Evolutionary conservation across 192 early-diverging fungal genomes (phyloP).

Genomic region (Pilaira anomala): DNA sequence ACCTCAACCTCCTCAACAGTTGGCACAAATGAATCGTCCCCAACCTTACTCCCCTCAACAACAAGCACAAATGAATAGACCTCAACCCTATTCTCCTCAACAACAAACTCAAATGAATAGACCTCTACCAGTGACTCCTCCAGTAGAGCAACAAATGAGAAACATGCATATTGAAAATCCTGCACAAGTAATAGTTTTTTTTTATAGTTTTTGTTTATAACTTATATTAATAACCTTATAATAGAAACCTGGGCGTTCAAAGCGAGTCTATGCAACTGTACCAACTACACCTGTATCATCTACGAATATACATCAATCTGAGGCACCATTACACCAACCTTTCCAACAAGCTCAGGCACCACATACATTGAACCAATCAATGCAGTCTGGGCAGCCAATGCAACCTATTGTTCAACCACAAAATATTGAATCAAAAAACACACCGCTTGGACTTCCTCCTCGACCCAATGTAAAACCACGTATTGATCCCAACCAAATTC

Average conservation of each 20-base stretch:
- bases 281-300: not conserved
- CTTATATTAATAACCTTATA: not conserved
- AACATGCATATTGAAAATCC: slow-evolving; percentile 2
- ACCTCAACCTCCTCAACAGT: no score
- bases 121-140: no score
- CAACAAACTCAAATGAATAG: no score
- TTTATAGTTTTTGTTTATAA: not conserved
- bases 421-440: slow-evolving; percentile 25
- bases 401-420: slow-evolving; percentile 29
- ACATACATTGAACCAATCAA: slow-evolving; percentile 25
- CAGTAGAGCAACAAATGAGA: not conserved
- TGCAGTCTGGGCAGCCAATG: slow-evolving; percentile 24
- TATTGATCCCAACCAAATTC: slow-evolving; percentile 96
- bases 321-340: slow-evolving; percentile 17
- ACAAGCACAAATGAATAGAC: no score
- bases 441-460: slow-evolving; percentile 38
- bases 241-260: slow-evolving; percentile 19
- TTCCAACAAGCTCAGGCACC: slow-evolving; percentile 33
- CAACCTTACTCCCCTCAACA: no score
- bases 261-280: slow-evolving; percentile 20
- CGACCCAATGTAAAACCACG: slow-evolving; percentile 44
- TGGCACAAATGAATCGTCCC: no score
- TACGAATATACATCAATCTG: not conserved
- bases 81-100: no score
- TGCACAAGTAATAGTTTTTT: not conserved